A percentile compares a stretch with the other conserved stretches of the same genome.
These are phyloP conservation scores for Achaetomiella virescens DNA, from an alignment of 495 filamentous ascomycete species.

Conservation along the genomic window DNA sequence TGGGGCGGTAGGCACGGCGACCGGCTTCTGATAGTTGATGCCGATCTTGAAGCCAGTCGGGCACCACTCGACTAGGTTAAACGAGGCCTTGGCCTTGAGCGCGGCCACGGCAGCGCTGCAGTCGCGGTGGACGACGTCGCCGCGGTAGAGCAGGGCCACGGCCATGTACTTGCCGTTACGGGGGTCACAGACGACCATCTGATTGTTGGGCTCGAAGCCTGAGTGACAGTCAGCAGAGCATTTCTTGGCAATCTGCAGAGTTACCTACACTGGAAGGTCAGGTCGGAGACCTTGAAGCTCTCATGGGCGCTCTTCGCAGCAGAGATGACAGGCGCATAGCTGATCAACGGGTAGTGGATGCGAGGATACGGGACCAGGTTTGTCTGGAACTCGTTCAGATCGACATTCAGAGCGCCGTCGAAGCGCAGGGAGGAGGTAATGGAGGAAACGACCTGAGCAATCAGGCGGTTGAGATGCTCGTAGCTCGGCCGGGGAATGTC, in stretches of 20 bases:
- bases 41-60: conserved; percentile 95
- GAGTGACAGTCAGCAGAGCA: background rate
- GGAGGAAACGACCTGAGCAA: conserved; percentile 86
- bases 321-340: conserved; percentile 80
- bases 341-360: conserved; percentile 88
- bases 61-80: conserved; percentile 94
- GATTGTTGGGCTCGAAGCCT: conserved; percentile 91
- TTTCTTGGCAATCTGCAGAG: background rate
- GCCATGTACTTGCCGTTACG: conserved; percentile 95
- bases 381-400: conserved; percentile 92
- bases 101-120: conserved; percentile 71
- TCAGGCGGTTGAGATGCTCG: conserved; percentile 84
- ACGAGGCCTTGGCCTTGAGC: conserved; percentile 79
- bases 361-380: conserved; percentile 88
- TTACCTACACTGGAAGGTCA: conserved; percentile 76
- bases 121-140: conserved; percentile 82
- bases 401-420: conserved; percentile 86
- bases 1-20: conserved; percentile 61
- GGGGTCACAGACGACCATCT: conserved; percentile 93
- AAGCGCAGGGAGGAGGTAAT: conserved; percentile 88
- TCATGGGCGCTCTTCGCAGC: conserved; percentile 78
- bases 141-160: conserved; percentile 81
- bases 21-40: conserved; percentile 87
- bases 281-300: conserved; percentile 82
- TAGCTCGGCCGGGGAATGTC: conserved; percentile 82